Evolutionary conservation across 208 protist genomes (phyloP).

Genomic region (Leishmania amazonensis): DNA sequence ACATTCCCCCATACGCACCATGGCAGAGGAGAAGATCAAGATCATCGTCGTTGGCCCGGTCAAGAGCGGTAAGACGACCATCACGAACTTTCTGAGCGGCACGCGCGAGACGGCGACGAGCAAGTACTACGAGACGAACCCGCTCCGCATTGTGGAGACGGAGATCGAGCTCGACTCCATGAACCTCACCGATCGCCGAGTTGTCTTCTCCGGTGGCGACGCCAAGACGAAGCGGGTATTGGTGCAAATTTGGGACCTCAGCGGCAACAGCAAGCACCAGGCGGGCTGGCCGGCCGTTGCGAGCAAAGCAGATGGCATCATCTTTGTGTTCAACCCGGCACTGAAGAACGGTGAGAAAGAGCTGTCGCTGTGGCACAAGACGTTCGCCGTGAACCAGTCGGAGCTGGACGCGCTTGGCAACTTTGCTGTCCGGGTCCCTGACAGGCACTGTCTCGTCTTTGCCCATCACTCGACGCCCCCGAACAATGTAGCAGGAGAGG

Average conservation of each 20-base stretch:
- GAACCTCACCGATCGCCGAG: conserved; percentile 44
- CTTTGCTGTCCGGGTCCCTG: conserved; percentile 53
- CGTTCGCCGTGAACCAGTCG: conserved; percentile 78
- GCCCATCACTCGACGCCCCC: conserved; percentile 75
- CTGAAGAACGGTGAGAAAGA: conserved; percentile 78
- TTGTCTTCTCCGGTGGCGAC: conserved; percentile 66
- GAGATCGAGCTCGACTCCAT: conserved; percentile 74
- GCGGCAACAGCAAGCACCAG: conserved; percentile 84
- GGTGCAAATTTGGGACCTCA: conserved; percentile 90
- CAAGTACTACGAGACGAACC: conserved; percentile 86
- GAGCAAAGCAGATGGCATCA: conserved; percentile 73
- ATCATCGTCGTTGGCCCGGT: conserved; percentile 80
- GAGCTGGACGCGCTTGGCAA: conserved; percentile 75
- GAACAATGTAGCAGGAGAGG: conserved; percentile 22
- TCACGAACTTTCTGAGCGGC: conserved; percentile 84
- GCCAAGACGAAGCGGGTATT: conserved; percentile 45
- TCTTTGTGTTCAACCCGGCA: conserved; percentile 89
- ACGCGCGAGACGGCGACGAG: conserved; percentile 76
- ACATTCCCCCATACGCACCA: conserved; percentile 8
- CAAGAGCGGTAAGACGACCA: conserved; percentile 84
- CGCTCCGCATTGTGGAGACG: conserved; percentile 90
- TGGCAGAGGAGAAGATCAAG: conserved; percentile 78
- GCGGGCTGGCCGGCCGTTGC: conserved; percentile 87
- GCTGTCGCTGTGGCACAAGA: conserved; percentile 90
- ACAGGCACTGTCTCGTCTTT: conserved; percentile 77